Base-by-base conservation (phyloP, 1,284 basidiomycete genomes). In the Stereum hirsutum region DNA sequence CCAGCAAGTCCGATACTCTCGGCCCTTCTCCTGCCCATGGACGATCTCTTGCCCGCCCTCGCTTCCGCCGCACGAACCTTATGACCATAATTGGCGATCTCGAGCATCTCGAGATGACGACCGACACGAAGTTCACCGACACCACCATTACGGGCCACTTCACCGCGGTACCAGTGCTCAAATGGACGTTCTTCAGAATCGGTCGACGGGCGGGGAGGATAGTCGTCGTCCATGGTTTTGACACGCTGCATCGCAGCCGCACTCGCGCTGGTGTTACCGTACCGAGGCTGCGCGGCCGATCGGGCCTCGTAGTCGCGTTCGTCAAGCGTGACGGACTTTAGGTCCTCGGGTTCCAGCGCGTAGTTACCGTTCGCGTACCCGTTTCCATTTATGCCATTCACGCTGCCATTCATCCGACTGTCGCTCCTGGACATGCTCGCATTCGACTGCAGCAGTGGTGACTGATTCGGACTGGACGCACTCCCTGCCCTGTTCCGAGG, bases 101-200 rank as follows among this genome's bases (percentile, higher is more conserved):
- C 82, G 42, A 88, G 57, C 84, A 88, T 88, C 59, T 88, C 84
- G 57, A 78, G 68, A 47, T 78, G 69, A 52, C 70, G 69, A 3
- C 75, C 84, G 2, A 88, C 75, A 20, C 80, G 69, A 44, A 85
- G 63, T 57, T 88, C 84, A 36, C 84, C 84, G 14, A 88, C 85
- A 31, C 85, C 84, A 25, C 84, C 85, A 53, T 88, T 88, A 33
- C 85, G 69, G 6, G 83, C 78, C 3, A 84, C 72, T 50, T 88
- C 84, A 2, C 84, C 84, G 40, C 84, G 77, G 56, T 88, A 88
- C 84, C 84, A 88, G 53, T 88, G 84, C 53, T 88, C 82, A 49
- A 80, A 88, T 0, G 83, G 84, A 5, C 72, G 73, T 55, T 88
- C 85, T 48, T 85, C 82, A 2, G 81, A 85, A 17, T 87, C 84